A percentile compares a stretch with the other conserved stretches of the same genome.
Evolutionary conservation across 2,329 filamentous ascomycete genomes (phyloP).

Genomic region (Diaporthe aspalathi): DNA sequence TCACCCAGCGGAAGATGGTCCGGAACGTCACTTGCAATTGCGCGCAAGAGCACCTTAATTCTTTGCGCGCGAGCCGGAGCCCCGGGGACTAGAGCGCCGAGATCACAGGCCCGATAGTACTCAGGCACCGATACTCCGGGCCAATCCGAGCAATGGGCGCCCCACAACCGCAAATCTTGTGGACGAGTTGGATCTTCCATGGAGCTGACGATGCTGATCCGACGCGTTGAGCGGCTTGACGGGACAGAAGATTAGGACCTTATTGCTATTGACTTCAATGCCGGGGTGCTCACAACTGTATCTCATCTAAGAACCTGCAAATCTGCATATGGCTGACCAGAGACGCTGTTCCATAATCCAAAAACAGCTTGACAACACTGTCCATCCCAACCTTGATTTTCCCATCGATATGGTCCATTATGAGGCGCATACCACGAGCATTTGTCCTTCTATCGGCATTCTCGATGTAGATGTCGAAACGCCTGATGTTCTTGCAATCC

Average conservation of each 20-base stretch:
- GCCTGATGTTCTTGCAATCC: not conserved
- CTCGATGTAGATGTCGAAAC: not conserved
- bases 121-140: too few relatives aligned
- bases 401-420: not conserved
- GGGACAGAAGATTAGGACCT: not conserved
- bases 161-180: too few relatives aligned
- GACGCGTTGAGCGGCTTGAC: not conserved
- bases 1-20: too few relatives aligned
- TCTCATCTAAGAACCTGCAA: not conserved
- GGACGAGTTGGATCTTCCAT: too few relatives aligned
- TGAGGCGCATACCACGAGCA: not conserved
- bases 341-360: not conserved
- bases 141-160: too few relatives aligned
- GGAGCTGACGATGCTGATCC: not conserved
- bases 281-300: not conserved
- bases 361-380: not conserved
- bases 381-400: not conserved
- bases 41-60: too few relatives aligned
- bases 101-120: too few relatives aligned
- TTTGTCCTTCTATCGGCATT: not conserved
- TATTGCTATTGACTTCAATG: not conserved
- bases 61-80: too few relatives aligned
- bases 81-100: too few relatives aligned
- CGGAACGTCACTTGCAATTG: too few relatives aligned
- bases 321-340: not conserved